phyloP scores from a whole-genome alignment of 805 yeast genomes.

The Geotrichum ghanense region DNA sequence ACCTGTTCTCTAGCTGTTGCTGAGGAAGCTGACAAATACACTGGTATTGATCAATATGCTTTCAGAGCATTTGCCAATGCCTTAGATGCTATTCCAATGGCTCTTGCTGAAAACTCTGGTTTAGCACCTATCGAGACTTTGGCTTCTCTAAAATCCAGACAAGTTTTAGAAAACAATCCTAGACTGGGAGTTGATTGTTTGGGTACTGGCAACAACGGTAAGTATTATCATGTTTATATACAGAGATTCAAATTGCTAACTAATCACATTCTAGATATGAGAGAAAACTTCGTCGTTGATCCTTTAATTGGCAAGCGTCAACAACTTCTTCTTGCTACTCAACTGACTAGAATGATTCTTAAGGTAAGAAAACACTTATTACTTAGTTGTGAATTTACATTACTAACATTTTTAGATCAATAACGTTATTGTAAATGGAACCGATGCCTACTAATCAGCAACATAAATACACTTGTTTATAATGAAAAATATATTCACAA shows the following conservation, averaged over 20 bases:
- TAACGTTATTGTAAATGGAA: conserved; percentile 86
- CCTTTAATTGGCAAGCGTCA: conserved; percentile 97
- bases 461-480: neutral
- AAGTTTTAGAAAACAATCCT: conserved; percentile 59
- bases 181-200: conserved; percentile 89
- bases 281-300: conserved; percentile 85
- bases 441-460: conserved; percentile 38
- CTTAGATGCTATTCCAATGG: conserved; percentile 83
- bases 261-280: conserved; percentile 49
- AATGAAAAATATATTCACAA: neutral
- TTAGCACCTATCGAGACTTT: conserved; percentile 86
- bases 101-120: conserved; percentile 95
- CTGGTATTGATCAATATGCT: conserved; percentile 95
- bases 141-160: conserved; percentile 73
- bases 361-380: conserved; percentile 43
- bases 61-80: conserved; percentile 92
- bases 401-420: conserved; percentile 33
- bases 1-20: conserved; percentile 85
- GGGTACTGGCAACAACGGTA: conserved; percentile 59
- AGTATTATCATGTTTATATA: neutral
- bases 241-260: neutral
- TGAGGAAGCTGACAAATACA: conserved; percentile 83
- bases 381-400: no score
- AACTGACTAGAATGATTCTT: conserved; percentile 92
- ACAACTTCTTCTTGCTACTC: conserved; percentile 91